Percentiles rank a stretch among this genome's conserved stretches.
These are phyloP conservation scores for Castanea sativa DNA, from an alignment of 306 rosid genomes.

Conservation along the genomic window DNA sequence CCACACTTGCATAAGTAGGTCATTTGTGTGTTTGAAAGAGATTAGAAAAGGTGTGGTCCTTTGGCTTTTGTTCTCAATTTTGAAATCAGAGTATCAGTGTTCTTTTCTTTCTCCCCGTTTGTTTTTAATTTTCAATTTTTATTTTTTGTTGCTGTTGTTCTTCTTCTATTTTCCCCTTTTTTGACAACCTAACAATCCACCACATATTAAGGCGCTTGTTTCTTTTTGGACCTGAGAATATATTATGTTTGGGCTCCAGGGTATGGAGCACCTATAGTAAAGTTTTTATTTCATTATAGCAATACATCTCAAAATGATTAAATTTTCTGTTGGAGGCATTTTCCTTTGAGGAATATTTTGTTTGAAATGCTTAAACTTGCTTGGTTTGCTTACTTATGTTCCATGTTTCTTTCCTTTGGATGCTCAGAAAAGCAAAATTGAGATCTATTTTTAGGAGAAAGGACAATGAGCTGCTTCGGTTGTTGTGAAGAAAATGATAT, in stretches of 20 bases:
- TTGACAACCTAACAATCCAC: not conserved
- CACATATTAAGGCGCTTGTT: not conserved
- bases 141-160: not conserved
- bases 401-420: not conserved
- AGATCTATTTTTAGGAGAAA: slow-evolving; percentile 26
- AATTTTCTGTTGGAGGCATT: not conserved
- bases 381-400: not conserved
- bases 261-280: not conserved
- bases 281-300: not conserved
- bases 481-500: slow-evolving; percentile 58
- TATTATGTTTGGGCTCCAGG: not conserved
- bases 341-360: not conserved
- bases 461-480: slow-evolving; percentile 74
- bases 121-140: no score
- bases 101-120: not conserved
- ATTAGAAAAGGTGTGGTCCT: slow-evolving; percentile 3
- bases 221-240: not conserved
- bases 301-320: not conserved
- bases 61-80: not conserved
- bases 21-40: not conserved
- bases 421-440: slow-evolving; percentile 4
- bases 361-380: not conserved
- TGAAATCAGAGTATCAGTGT: not conserved
- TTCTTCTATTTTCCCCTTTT: not conserved
- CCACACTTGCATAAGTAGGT: no score